Evolutionary conservation across 805 yeast genomes (phyloP).

Genomic region (Pichia deserticola): DNA sequence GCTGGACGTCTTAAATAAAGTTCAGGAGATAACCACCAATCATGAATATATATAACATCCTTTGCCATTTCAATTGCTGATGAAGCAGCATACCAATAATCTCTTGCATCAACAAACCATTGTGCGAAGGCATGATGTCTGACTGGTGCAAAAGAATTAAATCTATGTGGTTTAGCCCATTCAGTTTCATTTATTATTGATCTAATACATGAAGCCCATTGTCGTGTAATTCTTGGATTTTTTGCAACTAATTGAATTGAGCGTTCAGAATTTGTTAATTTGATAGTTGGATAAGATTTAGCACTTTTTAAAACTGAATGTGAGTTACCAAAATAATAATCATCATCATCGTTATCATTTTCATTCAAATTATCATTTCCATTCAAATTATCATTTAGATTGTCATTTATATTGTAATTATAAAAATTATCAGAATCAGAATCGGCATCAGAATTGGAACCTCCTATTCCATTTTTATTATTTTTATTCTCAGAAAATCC

Average conservation of each 20-base stretch:
- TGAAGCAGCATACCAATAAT: slow-evolving; percentile 93
- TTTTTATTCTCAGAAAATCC: slow-evolving; percentile 25
- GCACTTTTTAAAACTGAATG: slow-evolving; percentile 30
- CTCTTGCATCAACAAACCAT: slow-evolving; percentile 91
- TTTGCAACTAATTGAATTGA: slow-evolving; percentile 65
- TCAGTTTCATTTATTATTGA: slow-evolving; percentile 58
- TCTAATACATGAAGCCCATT: slow-evolving; percentile 71
- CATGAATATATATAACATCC: slow-evolving; percentile 90
- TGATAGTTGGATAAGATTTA: slow-evolving; percentile 45
- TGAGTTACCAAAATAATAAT: slow-evolving; percentile 27
- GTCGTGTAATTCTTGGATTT: slow-evolving; percentile 53
- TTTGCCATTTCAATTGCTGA: slow-evolving; percentile 89
- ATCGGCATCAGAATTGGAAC: slow-evolving; percentile 6
- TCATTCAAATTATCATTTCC: slow-evolving; percentile 9
- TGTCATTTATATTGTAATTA: slow-evolving; percentile 12
- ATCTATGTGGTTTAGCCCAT: slow-evolving; percentile 73
- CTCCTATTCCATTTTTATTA: neutral
- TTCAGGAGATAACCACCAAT: slow-evolving; percentile 98
- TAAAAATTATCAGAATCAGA: slow-evolving; percentile 10
- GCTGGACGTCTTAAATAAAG: slow-evolving; percentile 89
- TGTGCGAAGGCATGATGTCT: slow-evolving; percentile 82
- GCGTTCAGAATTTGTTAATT: slow-evolving; percentile 71
- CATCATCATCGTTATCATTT: slow-evolving; percentile 34
- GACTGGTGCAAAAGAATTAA: slow-evolving; percentile 89
- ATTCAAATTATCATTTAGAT: slow-evolving; percentile 1